Conservation (phyloP, 73 alveolate species). For the Halteria grandinella region DNA sequence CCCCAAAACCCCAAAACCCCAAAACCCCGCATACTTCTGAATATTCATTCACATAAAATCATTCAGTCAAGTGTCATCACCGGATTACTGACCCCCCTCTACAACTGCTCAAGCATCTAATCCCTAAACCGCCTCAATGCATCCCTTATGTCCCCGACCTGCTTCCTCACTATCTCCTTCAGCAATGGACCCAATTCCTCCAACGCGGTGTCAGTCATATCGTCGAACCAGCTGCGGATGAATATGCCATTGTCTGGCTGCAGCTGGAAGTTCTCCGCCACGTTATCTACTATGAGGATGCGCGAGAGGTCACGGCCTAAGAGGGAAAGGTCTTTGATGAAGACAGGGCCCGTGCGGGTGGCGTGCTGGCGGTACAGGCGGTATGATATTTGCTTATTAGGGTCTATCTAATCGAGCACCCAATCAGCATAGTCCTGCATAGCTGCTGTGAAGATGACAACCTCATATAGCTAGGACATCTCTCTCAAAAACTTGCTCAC, state of each 20-base stretch:
- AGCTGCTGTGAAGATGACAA: slow-evolving; percentile 97
- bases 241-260: slow-evolving; percentile 85
- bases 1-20: too few species aligned
- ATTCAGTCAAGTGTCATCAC: slow-evolving; percentile 61
- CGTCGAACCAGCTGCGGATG: slow-evolving; percentile 79
- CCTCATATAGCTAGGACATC: slow-evolving; percentile 89
- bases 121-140: slow-evolving; percentile 75
- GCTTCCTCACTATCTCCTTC: slow-evolving; percentile 62
- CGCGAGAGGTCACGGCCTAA: slow-evolving; percentile 70
- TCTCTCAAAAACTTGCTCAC: slow-evolving; percentile 88
- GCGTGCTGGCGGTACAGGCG: slow-evolving; percentile 94
- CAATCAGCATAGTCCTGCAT: slow-evolving; percentile 96
- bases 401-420: slow-evolving; percentile 92
- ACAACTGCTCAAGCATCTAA: slow-evolving; percentile 68
- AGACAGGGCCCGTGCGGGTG: slow-evolving; percentile 62
- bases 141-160: slow-evolving; percentile 70
- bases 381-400: slow-evolving; percentile 73
- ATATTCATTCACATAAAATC: neutral
- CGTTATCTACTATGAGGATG: slow-evolving; percentile 78
- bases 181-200: slow-evolving; percentile 69
- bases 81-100: slow-evolving; percentile 69
- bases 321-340: slow-evolving; percentile 70
- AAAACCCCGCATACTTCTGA: neutral
- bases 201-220: slow-evolving; percentile 73
- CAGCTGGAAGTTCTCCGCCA: slow-evolving; percentile 73